Conservation (phyloP, 306 rosid species). For the Leucaena leucocephala region DNA sequence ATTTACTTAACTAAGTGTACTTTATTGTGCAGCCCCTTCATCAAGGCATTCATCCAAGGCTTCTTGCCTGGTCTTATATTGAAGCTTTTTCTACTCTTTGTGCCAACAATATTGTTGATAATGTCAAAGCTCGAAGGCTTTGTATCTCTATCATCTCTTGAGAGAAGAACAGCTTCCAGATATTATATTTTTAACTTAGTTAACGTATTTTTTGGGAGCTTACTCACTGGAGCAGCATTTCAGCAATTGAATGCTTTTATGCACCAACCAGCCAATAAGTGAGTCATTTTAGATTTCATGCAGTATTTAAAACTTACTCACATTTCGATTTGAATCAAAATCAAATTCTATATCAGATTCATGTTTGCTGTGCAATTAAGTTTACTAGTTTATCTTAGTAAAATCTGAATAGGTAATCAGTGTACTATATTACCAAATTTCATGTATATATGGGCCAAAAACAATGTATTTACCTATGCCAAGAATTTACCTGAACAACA, state of each 20-base stretch:
- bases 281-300: slow-evolving; percentile 41
- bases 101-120: slow-evolving; percentile 91
- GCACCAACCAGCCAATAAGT: slow-evolving; percentile 71
- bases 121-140: slow-evolving; percentile 98
- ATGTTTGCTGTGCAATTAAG: slow-evolving; percentile 1
- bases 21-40: slow-evolving; percentile 57
- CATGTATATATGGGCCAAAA: not conserved
- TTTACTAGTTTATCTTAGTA: not conserved
- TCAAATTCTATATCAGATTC: slow-evolving; percentile 17
- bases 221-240: slow-evolving; percentile 81
- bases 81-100: slow-evolving; percentile 91
- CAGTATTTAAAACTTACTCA: not conserved
- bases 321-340: slow-evolving; percentile 17
- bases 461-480: not conserved
- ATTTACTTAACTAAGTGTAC: slow-evolving; percentile 26
- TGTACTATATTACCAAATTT: not conserved
- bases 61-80: slow-evolving; percentile 88
- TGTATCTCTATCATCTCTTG: slow-evolving; percentile 74
- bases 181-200: slow-evolving; percentile 81
- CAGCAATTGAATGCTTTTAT: slow-evolving; percentile 76
- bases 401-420: not conserved
- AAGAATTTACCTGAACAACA: not conserved
- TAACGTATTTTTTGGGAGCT: slow-evolving; percentile 87
- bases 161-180: slow-evolving; percentile 87
- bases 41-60: slow-evolving; percentile 79